These are phyloP conservation scores for Aspergillus cavernicola DNA, from an alignment of 495 filamentous ascomycete genomes.

Conservation along the genomic window DNA sequence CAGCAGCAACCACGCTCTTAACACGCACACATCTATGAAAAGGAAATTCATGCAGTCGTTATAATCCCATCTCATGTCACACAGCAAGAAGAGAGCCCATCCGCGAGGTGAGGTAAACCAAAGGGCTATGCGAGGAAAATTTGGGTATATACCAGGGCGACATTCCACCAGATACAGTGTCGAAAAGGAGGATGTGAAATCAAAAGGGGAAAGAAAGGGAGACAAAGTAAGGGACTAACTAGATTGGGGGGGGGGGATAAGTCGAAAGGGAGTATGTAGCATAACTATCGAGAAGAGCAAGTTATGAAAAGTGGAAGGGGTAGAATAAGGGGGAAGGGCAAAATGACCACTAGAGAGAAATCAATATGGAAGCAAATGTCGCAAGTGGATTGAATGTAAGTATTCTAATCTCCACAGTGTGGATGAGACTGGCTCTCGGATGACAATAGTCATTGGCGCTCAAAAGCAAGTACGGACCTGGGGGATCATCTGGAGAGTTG, in stretches of 20 bases:
- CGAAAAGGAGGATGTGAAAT: slow-evolving; percentile 11
- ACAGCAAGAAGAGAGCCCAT: slow-evolving; percentile 17
- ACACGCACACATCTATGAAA: slow-evolving; percentile 17
- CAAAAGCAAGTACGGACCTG: neutral
- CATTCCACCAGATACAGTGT: slow-evolving; percentile 31
- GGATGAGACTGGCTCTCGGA: neutral
- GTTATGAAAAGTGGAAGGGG: neutral
- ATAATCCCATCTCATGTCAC: slow-evolving; percentile 29
- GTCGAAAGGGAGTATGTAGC: slow-evolving; percentile 7
- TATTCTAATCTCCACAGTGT: neutral
- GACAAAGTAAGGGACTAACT: neutral
- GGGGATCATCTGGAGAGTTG: neutral
- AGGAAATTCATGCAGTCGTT: slow-evolving; percentile 45
- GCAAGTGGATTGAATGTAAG: neutral
- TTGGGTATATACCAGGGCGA: slow-evolving; percentile 36
- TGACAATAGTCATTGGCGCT: neutral
- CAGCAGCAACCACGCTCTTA: slow-evolving; percentile 12
- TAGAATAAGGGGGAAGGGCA: neutral
- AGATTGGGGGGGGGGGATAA: neutral
- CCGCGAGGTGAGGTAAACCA: slow-evolving; percentile 19
- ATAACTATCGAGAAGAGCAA: slow-evolving; percentile 1
- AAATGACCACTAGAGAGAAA: neutral
- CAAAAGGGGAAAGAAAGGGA: neutral
- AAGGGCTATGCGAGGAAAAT: slow-evolving; percentile 32
- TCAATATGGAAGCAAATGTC: neutral